Base-by-base conservation (phyloP, 192 early-diverging fungal genomes). In the Linnemannia schmuckeri region DNA sequence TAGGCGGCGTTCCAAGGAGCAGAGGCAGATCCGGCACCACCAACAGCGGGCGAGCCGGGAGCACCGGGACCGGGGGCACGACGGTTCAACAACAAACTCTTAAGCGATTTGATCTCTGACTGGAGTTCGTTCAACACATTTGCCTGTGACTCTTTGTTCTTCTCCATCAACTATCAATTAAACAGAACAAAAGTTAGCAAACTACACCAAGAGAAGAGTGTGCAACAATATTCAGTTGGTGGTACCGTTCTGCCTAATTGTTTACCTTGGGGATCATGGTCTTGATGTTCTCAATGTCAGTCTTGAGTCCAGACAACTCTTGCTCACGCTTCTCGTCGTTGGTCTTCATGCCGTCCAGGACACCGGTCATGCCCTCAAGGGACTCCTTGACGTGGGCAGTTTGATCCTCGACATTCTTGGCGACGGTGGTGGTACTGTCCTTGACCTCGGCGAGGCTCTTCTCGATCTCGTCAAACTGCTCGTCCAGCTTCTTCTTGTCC, bases 81-180 rank as follows among this genome's bases (percentile, higher is more conserved):
- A 52, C 97, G 94, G 87, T 95, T 99, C 40, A 98, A 82, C 69
- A 99, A 88, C 78, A 99, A 91, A 77, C 94, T 97, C 80, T 98
- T 97, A 47, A 99, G 91, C 30, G 96, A 97, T 85, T 97, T 98
- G 87, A 99, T 93, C 87, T 99, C 98, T 33, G 92, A 92, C 89
- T 99, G 98, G 33, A 99, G 91, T 46, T 99, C 97, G 42, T 88
- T 87, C 74, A 97, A 82, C 15, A 94, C 89, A 54, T 90, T 87
- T 10, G 88, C 83, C 81, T 97, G 95, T 12, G 93, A 89, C 41
- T 96, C 94, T 77, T 95, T 96, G 72, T 89, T 91, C 76, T 93
- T 92, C 44, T 96, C 94, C 80, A 97, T 86, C 75, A 96, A 78
- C 94, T 96, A 82, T 66, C 30, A 44, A 61, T 37, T 44, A n/a